Conservation (phyloP, 129 eudicot genomes). For the Flaveria brownii region DNA sequence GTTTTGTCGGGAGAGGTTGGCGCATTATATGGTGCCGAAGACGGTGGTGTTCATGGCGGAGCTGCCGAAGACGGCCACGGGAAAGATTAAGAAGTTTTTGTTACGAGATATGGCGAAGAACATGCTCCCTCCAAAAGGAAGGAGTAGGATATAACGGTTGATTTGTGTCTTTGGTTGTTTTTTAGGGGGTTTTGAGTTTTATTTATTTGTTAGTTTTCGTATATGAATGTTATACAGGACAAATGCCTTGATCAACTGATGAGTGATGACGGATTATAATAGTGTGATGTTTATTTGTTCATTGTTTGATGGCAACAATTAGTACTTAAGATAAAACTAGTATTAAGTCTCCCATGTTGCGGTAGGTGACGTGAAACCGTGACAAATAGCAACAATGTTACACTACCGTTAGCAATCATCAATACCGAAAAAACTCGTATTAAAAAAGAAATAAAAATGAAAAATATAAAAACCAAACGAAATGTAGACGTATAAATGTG, state of each 20-base stretch:
- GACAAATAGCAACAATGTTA: too few relatives aligned
- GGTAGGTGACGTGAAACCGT: too few relatives aligned
- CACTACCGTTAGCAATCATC: too few relatives aligned
- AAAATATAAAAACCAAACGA: too few relatives aligned
- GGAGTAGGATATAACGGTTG: conserved; percentile 33
- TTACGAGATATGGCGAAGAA: conserved; percentile 52
- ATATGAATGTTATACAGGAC: not conserved
- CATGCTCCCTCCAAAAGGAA: conserved; percentile 24
- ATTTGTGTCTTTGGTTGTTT: conserved; percentile 7
- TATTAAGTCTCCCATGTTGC: too few relatives aligned
- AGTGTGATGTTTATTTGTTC: not conserved
- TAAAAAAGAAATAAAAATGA: too few relatives aligned
- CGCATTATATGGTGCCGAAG: conserved; percentile 79
- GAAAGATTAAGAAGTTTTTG: conserved; percentile 61
- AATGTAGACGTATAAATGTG: too few relatives aligned
- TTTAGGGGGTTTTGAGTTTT: not conserved
- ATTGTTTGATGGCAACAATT: too few relatives aligned
- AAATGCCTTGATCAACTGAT: not conserved
- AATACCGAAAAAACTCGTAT: too few relatives aligned
- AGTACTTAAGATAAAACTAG: too few relatives aligned
- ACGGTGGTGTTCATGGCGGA: conserved; percentile 66
- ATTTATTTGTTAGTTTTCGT: not conserved
- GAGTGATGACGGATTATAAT: not conserved
- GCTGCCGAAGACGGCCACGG: conserved; percentile 77
- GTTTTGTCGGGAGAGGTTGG: conserved; percentile 54